Evolutionary conservation across 1,139 yeast species (phyloP).

Genomic region (Magnusiomyces fungicola): DNA sequence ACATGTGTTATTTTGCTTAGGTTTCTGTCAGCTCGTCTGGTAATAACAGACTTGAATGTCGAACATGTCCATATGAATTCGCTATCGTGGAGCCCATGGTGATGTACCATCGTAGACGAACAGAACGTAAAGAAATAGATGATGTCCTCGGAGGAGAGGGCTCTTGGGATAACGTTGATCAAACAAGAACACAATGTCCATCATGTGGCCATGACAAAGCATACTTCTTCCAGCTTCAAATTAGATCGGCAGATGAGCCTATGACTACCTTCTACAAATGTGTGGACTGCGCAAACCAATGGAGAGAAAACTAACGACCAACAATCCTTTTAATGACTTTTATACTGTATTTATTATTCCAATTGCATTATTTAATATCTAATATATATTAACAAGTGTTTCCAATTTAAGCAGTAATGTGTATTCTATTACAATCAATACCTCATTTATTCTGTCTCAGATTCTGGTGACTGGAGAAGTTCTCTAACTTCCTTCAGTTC

Average conservation of each 20-base stretch:
- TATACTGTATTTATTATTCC: neutral
- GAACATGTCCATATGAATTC: conserved; percentile 92
- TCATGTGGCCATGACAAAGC: conserved; percentile 87
- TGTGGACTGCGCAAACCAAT: conserved; percentile 85
- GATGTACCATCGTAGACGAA: conserved; percentile 73
- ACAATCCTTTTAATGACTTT: neutral
- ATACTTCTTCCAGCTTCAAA: conserved; percentile 92
- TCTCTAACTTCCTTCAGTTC: conserved; percentile 25
- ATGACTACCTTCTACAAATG: conserved; percentile 96
- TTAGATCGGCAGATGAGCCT: conserved; percentile 84
- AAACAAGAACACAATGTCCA: conserved; percentile 69
- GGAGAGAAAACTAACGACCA: conserved; percentile 77
- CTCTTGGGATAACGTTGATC: conserved; percentile 97
- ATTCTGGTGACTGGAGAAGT: conserved; percentile 10
- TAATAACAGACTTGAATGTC: conserved; percentile 58
- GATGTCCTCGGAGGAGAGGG: conserved; percentile 97
- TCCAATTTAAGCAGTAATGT: no score
- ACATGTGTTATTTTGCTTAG: conserved; percentile 5
- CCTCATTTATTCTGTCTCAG: no score
- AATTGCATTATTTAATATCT: no score
- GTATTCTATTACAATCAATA: no score
- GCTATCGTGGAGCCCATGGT: conserved; percentile 68
- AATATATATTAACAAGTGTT: no score
- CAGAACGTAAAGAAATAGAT: conserved; percentile 86
- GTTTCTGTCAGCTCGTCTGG: conserved; percentile 23